Base-by-base conservation (phyloP, 164 flowering plant genomes). In the Stephania cephalantha region DNA sequence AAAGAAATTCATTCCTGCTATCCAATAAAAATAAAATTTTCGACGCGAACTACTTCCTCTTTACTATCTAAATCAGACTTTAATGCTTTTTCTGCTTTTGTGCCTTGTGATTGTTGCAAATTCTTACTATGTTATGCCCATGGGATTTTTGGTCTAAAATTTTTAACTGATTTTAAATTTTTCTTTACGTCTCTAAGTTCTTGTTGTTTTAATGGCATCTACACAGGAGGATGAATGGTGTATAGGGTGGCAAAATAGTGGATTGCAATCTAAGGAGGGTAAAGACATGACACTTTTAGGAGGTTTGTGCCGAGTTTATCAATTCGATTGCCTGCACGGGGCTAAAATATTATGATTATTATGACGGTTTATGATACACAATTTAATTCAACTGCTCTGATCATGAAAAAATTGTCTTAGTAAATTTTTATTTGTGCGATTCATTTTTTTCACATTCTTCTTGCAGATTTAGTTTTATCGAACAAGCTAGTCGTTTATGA, bases 171-270 rank as follows among this genome's bases (percentile, higher is more conserved):
- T 13, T 42, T 29, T 30, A 20, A 5, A 15, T 46, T 11, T 52
- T 30, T 46, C 4, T 13, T 68, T 45, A 63, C 55, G 13, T 25
- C 35, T 63, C 45, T 75, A 25, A n/a, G 25, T 61, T 69, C 25
- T 69, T 53, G 20, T 31, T 35, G 12, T 53, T 71, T 9, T 35
- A 5, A 5, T 75, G 31, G 53, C 67, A 69, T 45, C 25, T 67
- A 22, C 6, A 30, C 87, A 91, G 97, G 87, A 84, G 9, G 81
- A 82, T 78, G 77, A 55, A 17, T 91, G 92, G 89, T 95, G 98
- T 76, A 72, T 91, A 77, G 98, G 98, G 70, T 95, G 95, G 95
- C 90, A 86, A 81, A 90, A 85, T 80, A 87, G 91, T 74, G 92
- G 84, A 44, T 1, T 79, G 71, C 95, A 91, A 79, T 78, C 89